These are phyloP conservation scores for Russula olivacea DNA, from an alignment of 768 basidiomycete genomes.

Conservation along the genomic window DNA sequence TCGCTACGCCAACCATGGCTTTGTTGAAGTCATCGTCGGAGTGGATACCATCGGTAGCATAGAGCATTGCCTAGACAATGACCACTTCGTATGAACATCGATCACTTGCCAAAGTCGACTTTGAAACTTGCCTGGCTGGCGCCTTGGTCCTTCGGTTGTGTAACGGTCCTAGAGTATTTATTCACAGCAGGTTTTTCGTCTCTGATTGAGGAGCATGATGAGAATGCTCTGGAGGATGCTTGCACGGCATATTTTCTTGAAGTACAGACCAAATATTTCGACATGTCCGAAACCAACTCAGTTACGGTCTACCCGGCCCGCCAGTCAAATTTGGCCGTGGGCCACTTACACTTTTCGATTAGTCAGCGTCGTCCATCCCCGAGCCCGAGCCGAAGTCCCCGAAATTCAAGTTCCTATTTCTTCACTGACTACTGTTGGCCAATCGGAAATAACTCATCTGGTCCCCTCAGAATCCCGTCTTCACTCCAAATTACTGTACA, in stretches of 20 bases:
- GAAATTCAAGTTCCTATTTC: background rate
- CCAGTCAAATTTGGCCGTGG: too few species aligned
- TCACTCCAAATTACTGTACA: background rate
- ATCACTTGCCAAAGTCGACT: background rate
- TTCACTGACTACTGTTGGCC: background rate
- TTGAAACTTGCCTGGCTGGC: slow-evolving; percentile 69
- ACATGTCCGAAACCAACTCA: slow-evolving; percentile 7
- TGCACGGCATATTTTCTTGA: slow-evolving; percentile 13
- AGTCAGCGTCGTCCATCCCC: slow-evolving; percentile 3
- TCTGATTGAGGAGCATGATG: slow-evolving; percentile 25
- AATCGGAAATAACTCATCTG: background rate
- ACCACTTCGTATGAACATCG: slow-evolving; percentile 1
- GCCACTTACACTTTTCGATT: background rate
- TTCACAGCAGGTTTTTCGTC: slow-evolving; percentile 39
- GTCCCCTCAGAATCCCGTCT: background rate
- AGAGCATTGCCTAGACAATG: slow-evolving; percentile 82
- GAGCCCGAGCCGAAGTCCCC: background rate
- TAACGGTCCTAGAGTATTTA: slow-evolving; percentile 72
- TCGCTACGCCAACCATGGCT: slow-evolving; percentile 95
- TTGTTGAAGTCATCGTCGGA: slow-evolving; percentile 83
- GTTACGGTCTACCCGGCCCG: too few species aligned
- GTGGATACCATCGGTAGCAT: slow-evolving; percentile 91
- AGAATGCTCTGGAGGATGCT: slow-evolving; percentile 19
- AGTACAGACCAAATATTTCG: slow-evolving; percentile 7
- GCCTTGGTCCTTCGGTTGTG: slow-evolving; percentile 90